Evolutionary conservation across 164 flowering plant species (phyloP).

Genomic region (Sedum album): DNA sequence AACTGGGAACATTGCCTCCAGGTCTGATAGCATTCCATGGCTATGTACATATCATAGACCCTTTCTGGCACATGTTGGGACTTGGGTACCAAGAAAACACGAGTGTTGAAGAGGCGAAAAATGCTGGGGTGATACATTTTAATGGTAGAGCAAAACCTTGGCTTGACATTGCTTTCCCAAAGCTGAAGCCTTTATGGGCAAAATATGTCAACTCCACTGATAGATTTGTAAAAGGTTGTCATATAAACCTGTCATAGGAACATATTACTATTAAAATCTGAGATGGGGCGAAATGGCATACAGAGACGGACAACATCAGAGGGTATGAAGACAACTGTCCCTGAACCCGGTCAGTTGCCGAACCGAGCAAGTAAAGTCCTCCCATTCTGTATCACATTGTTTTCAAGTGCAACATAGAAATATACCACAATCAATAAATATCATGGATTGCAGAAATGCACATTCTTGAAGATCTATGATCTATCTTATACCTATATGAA

Average conservation of each 20-base stretch:
- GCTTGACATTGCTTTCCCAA: constrained; percentile 87
- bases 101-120: constrained; percentile 52
- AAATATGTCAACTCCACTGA: constrained; percentile 74
- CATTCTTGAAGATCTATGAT: neutral
- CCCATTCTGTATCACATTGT: neutral
- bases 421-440: neutral
- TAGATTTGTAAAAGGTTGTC: constrained; percentile 67
- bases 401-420: neutral
- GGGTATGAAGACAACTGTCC: neutral
- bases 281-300: neutral
- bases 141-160: constrained; percentile 97
- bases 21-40: constrained; percentile 95
- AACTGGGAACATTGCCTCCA: constrained; percentile 87
- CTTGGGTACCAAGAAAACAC: constrained; percentile 93
- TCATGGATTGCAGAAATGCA: neutral
- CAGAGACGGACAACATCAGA: neutral
- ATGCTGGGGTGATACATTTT: constrained; percentile 86
- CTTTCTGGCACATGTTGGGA: constrained; percentile 97
- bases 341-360: neutral
- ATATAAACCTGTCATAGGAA: constrained; percentile 42
- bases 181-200: constrained; percentile 68
- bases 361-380: neutral
- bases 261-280: constrained; percentile 1
- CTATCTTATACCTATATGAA: neutral
- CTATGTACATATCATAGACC: constrained; percentile 73